phyloP scores from a whole-genome alignment of 2,329 filamentous ascomycete species.

The Arthroderma sp. region DNA sequence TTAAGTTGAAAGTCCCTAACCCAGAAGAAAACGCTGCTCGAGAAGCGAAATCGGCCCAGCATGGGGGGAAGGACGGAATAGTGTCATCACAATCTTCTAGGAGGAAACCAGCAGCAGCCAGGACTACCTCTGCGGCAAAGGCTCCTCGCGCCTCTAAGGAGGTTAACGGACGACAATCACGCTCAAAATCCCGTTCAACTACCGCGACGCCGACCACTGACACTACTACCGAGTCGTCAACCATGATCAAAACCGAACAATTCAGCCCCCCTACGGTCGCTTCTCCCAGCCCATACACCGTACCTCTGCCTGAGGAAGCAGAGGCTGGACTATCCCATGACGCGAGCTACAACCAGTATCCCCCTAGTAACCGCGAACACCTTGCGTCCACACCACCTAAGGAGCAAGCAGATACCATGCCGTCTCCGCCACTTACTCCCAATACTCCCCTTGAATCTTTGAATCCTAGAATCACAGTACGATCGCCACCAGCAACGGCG shows the following conservation, averaged over 20 bases:
- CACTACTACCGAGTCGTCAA: background rate
- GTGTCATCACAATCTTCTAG: background rate
- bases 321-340: background rate
- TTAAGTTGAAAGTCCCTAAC: constrained; percentile 48
- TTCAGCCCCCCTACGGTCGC: background rate
- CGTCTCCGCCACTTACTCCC: constrained; percentile 12
- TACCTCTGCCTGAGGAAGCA: constrained; percentile 2
- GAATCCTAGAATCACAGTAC: constrained; percentile 17
- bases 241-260: background rate
- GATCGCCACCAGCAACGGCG: constrained; percentile 25
- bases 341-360: background rate
- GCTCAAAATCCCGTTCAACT: background rate
- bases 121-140: background rate
- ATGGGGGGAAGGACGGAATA: constrained; percentile 25
- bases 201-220: background rate
- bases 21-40: constrained; percentile 46
- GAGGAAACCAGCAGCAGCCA: background rate
- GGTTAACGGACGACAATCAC: background rate
- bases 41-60: constrained; percentile 33
- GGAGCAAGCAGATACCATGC: constrained; percentile 1
- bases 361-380: background rate
- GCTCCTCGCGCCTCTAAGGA: background rate
- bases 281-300: background rate
- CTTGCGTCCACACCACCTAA: background rate
- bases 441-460: background rate